phyloP scores from a whole-genome alignment of 352 stramenopile species.

The Sclerospora graminicola region DNA sequence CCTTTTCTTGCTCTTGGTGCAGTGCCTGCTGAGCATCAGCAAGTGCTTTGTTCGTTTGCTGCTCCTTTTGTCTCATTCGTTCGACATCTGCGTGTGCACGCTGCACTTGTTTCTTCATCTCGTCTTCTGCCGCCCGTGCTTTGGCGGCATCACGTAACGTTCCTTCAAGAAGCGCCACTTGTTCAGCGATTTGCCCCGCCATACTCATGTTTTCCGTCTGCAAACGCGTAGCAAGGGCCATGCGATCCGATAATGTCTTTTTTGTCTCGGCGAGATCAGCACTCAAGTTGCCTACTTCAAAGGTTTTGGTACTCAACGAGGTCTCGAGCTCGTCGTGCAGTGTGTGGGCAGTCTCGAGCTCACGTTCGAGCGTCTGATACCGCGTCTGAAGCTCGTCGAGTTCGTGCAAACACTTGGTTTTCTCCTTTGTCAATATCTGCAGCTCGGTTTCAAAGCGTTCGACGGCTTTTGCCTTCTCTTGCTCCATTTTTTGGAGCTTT shows the following conservation, averaged over 20 bases:
- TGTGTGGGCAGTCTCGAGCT: constrained; percentile 27
- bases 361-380: constrained; percentile 20
- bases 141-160: constrained; percentile 45
- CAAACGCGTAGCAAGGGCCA: constrained; percentile 65
- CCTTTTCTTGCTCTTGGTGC: constrained; percentile 11
- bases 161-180: constrained; percentile 61
- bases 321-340: constrained; percentile 37
- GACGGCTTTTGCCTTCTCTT: constrained; percentile 49
- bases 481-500: constrained; percentile 49
- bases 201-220: constrained; percentile 82
- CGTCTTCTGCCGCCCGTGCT: constrained; percentile 29
- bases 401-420: constrained; percentile 22
- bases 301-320: constrained; percentile 41
- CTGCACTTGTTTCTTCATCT: constrained; percentile 47
- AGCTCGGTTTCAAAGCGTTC: constrained; percentile 36
- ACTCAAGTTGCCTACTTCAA: constrained; percentile 51
- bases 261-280: constrained; percentile 71
- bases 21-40: constrained; percentile 51
- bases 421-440: constrained; percentile 14
- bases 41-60: constrained; percentile 20
- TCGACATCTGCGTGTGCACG: constrained; percentile 42
- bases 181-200: constrained; percentile 67
- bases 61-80: constrained; percentile 28
- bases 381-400: constrained; percentile 22
- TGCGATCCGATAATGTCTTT: constrained; percentile 75